phyloP scores from a whole-genome alignment of 495 filamentous ascomycete species.

The Penicillium salamii region DNA sequence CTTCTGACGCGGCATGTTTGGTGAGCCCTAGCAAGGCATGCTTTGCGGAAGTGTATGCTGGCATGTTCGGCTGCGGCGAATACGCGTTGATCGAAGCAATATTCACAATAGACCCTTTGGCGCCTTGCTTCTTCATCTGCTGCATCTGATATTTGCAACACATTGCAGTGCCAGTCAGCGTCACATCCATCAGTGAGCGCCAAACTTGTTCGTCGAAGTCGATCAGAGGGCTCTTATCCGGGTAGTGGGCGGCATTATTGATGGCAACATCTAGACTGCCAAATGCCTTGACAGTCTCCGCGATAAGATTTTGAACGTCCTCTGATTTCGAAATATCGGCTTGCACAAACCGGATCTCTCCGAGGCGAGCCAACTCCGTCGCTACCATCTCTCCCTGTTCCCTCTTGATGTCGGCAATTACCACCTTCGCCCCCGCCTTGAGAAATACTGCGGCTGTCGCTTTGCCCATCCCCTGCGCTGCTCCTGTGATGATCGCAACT shows the following conservation, averaged over 20 bases:
- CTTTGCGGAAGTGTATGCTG: conserved; percentile 41
- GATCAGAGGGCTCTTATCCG: conserved; percentile 1
- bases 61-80: conserved; percentile 19
- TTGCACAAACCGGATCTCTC: conserved; percentile 14
- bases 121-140: conserved; percentile 20
- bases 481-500: conserved; percentile 49
- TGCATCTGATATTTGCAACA: conserved; percentile 17
- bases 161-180: conserved; percentile 14
- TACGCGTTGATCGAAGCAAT: conserved; percentile 35
- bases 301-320: conserved; percentile 15
- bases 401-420: conserved; percentile 45
- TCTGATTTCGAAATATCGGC: conserved; percentile 17
- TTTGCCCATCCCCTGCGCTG: conserved; percentile 49
- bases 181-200: conserved; percentile 7
- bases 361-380: background rate
- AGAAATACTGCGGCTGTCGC: conserved; percentile 39
- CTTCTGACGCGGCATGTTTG: conserved; percentile 26
- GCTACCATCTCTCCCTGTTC: background rate
- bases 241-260: conserved; percentile 19
- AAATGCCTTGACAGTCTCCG: conserved; percentile 9
- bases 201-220: conserved; percentile 16
- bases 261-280: conserved; percentile 19
- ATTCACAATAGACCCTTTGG: conserved; percentile 42
- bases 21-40: conserved; percentile 45
- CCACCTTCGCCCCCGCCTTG: conserved; percentile 41